Evolutionary conservation across 2,329 filamentous ascomycete species (phyloP).

Genomic region (Pyrenophora tritici-repentis): DNA sequence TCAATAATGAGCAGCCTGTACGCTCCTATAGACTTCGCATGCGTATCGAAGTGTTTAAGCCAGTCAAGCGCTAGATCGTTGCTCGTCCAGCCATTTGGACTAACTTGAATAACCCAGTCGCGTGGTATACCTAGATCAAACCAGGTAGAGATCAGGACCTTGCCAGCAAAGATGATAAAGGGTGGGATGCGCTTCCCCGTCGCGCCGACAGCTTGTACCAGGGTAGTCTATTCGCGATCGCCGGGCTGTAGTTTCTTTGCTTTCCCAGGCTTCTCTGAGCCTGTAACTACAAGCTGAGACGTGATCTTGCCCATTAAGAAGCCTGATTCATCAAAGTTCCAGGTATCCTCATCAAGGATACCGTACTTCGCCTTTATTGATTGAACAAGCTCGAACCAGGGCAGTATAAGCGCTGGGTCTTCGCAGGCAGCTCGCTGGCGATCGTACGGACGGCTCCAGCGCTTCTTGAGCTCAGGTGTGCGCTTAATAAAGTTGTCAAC

Average conservation of each 20-base stretch:
- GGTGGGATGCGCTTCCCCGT: conserved; percentile 7
- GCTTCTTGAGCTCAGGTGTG: conserved; percentile 4
- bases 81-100: background rate
- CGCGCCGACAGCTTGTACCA: conserved; percentile 20
- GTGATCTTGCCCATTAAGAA: conserved; percentile 42
- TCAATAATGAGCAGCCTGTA: conserved; percentile 17
- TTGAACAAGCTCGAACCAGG: conserved; percentile 7
- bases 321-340: conserved; percentile 36
- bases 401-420: conserved; percentile 10
- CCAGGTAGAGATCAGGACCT: no score
- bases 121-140: background rate
- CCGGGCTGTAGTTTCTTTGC: conserved; percentile 28
- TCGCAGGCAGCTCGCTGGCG: conserved; percentile 13
- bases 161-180: conserved; percentile 11
- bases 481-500: conserved; percentile 19
- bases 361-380: conserved; percentile 10
- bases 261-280: conserved; percentile 15
- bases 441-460: background rate
- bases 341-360: conserved; percentile 19
- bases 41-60: background rate
- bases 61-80: no score
- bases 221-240: conserved; percentile 34
- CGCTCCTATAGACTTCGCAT: conserved; percentile 6
- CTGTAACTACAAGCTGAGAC: conserved; percentile 26
- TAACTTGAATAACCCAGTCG: background rate